A percentile compares a stretch with the other conserved stretches of the same genome.
phyloP scores from a whole-genome alignment of 768 basidiomycete genomes.

The Gelatoporia subvermispora region DNA sequence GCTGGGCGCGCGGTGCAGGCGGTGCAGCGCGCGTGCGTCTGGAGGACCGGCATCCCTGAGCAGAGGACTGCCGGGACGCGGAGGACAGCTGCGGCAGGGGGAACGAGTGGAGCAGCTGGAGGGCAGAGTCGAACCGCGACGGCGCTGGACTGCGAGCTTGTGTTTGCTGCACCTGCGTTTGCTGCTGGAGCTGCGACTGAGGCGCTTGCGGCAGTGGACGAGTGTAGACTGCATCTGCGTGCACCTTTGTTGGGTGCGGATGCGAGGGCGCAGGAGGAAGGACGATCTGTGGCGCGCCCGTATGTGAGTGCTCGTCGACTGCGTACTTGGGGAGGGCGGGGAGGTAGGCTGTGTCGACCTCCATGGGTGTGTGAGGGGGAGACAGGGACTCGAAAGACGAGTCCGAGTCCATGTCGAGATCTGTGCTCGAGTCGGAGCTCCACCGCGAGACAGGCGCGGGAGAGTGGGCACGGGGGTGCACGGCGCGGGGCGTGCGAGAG shows the following conservation, averaged over 20 bases:
- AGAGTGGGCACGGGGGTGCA: slow-evolving; percentile 3
- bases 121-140: slow-evolving; percentile 17
- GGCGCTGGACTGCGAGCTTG: neutral
- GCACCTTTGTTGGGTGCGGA: slow-evolving; percentile 2
- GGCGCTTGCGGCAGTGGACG: neutral
- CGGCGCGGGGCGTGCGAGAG: slow-evolving; percentile 9
- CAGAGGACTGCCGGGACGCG: neutral
- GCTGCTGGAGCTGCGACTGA: slow-evolving; percentile 4
- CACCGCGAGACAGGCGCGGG: slow-evolving; percentile 17
- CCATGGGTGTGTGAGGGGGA: slow-evolving; percentile 18
- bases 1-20: too few species aligned
- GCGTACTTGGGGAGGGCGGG: slow-evolving; percentile 12
- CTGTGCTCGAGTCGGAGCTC: slow-evolving; percentile 16
- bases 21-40: too few species aligned
- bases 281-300: slow-evolving; percentile 11
- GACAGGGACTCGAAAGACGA: slow-evolving; percentile 17
- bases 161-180: slow-evolving; percentile 1
- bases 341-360: slow-evolving; percentile 12
- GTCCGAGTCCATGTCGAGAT: slow-evolving; percentile 18
- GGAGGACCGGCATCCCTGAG: neutral
- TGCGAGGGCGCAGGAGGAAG: slow-evolving; percentile 11
- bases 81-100: slow-evolving; percentile 22
- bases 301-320: slow-evolving; percentile 5
- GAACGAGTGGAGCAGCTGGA: slow-evolving; percentile 25
- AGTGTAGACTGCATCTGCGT: neutral